Conservation (phyloP, 2,329 filamentous ascomycete genomes). For the Bipolaris gigantea region DNA sequence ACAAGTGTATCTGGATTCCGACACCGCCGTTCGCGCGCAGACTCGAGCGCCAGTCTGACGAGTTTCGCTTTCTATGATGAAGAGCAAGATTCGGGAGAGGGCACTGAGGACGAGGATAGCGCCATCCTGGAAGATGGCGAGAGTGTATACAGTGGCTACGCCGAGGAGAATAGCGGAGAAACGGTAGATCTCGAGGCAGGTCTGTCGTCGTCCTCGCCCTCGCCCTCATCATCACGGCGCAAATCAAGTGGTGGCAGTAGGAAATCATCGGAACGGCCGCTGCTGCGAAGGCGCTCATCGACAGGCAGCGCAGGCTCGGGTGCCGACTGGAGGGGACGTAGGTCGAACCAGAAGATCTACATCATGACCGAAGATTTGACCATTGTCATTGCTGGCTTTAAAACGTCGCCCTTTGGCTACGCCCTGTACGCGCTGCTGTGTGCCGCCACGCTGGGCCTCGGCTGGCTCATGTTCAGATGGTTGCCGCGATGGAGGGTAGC, state of each 20-base stretch:
- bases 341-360: constrained; percentile 86
- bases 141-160: constrained; percentile 39
- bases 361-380: constrained; percentile 92
- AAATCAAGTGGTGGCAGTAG: constrained; percentile 66
- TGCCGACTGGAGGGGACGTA: constrained; percentile 59
- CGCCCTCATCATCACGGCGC: constrained; percentile 49
- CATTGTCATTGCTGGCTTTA: constrained; percentile 89
- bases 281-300: constrained; percentile 73
- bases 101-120: constrained; percentile 37
- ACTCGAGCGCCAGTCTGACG: constrained; percentile 72
- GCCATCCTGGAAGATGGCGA: constrained; percentile 39
- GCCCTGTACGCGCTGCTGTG: constrained; percentile 71
- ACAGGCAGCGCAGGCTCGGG: constrained; percentile 68
- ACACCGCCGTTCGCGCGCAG: constrained; percentile 77
- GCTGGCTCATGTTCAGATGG: constrained; percentile 86
- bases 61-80: constrained; percentile 72
- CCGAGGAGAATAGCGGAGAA: constrained; percentile 49
- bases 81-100: constrained; percentile 60
- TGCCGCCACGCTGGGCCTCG: constrained; percentile 71
- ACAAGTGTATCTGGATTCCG: constrained; percentile 90
- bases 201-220: constrained; percentile 24
- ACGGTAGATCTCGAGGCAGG: constrained; percentile 55
- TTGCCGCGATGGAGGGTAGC: constrained; percentile 82
- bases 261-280: constrained; percentile 60
- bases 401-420: constrained; percentile 71